A percentile compares a stretch with the other conserved stretches of the same genome.
Conservation (phyloP, 1,284 basidiomycete genomes). For the Sporisorium graminicola region DNA sequence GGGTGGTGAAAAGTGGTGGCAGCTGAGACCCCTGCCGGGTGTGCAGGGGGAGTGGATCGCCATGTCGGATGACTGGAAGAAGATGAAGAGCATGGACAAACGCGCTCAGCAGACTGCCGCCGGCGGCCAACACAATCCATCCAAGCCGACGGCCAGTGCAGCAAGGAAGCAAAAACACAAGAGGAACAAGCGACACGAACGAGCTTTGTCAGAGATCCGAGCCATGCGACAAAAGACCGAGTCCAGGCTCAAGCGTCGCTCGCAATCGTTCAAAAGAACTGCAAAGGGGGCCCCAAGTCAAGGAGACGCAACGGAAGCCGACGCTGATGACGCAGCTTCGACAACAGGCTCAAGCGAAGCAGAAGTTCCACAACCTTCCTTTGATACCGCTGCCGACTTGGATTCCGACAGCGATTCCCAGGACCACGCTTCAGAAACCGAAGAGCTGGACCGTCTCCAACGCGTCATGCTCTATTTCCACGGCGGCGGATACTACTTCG, state of each 20-base stretch:
- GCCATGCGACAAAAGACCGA: slow-evolving; percentile 41
- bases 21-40: slow-evolving; percentile 73
- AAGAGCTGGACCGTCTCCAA: slow-evolving; percentile 63
- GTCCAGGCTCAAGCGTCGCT: slow-evolving; percentile 23
- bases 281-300: slow-evolving; percentile 2
- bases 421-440: slow-evolving; percentile 23
- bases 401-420: slow-evolving; percentile 15
- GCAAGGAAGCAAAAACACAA: slow-evolving; percentile 6
- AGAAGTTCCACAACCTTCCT: slow-evolving; percentile 19
- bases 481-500: slow-evolving; percentile 72
- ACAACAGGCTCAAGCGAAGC: slow-evolving; percentile 5
- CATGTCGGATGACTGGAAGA: slow-evolving; percentile 71
- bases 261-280: slow-evolving; percentile 24
- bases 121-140: slow-evolving; percentile 3
- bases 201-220: slow-evolving; percentile 35
- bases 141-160: neutral
- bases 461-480: slow-evolving; percentile 67
- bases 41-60: slow-evolving; percentile 92
- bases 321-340: slow-evolving; percentile 9
- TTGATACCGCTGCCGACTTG: slow-evolving; percentile 44
- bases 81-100: slow-evolving; percentile 62
- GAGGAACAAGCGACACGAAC: slow-evolving; percentile 38
- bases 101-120: slow-evolving; percentile 10
- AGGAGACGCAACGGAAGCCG: neutral
- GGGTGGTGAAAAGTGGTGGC: slow-evolving; percentile 97